A percentile compares a stretch with the other conserved stretches of the same genome.
Conservation (phyloP, 2,329 filamentous ascomycete genomes). For the Plenodomus lindquistii region DNA sequence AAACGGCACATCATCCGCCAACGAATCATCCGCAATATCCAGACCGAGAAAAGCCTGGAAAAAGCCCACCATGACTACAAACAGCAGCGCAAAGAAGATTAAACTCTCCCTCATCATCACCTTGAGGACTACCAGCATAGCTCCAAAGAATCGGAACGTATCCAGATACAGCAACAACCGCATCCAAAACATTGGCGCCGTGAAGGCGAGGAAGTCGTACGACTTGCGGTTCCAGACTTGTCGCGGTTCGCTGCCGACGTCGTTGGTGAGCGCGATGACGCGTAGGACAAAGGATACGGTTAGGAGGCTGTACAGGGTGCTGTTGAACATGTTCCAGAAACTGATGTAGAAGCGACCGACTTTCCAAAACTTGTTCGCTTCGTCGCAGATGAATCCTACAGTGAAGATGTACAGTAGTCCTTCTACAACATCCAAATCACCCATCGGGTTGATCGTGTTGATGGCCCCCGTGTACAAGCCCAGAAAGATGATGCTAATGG, state of each 20-base stretch:
- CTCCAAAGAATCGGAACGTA: constrained; percentile 91
- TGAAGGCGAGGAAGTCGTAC: constrained; percentile 93
- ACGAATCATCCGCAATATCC: constrained; percentile 75
- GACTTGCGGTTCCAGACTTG: constrained; percentile 74
- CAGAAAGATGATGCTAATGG: constrained; percentile 82
- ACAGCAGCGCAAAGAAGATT: constrained; percentile 92
- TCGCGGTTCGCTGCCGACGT: constrained; percentile 54
- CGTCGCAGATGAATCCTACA: constrained; percentile 85
- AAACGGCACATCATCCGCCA: constrained; percentile 67
- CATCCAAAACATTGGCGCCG: constrained; percentile 96
- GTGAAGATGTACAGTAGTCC: constrained; percentile 89
- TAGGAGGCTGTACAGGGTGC: constrained; percentile 76
- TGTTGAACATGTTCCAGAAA: constrained; percentile 98
- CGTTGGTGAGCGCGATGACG: constrained; percentile 74
- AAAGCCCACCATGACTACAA: constrained; percentile 83
- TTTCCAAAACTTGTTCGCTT: constrained; percentile 88
- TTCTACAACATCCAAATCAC: constrained; percentile 83
- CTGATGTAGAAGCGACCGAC: constrained; percentile 87
- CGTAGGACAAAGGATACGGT: constrained; percentile 78
- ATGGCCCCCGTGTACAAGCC: constrained; percentile 86
- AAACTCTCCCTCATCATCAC: constrained; percentile 69
- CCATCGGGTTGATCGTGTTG: constrained; percentile 86
- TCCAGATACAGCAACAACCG: constrained; percentile 91
- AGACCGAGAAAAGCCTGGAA: constrained; percentile 93
- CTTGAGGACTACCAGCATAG: constrained; percentile 96